Conservation (phyloP, 768 basidiomycete species). For the Leucocoprinus sp. region DNA sequence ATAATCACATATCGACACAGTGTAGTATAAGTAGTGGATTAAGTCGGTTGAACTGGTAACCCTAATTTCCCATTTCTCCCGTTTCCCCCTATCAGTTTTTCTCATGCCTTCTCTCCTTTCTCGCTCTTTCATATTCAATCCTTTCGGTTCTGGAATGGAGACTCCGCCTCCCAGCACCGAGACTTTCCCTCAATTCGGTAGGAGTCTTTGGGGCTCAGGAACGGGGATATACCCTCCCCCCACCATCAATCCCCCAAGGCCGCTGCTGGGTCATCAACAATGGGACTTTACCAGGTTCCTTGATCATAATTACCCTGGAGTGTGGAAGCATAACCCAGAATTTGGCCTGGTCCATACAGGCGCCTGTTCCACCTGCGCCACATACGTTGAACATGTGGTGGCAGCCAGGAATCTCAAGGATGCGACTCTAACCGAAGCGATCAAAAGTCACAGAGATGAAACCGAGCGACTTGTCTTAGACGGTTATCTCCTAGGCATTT, state of each 20-base stretch:
- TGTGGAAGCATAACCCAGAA: constrained; percentile 3
- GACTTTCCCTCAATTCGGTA: background rate
- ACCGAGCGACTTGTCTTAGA: constrained; percentile 6
- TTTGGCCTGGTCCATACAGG: constrained; percentile 5
- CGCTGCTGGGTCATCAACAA: background rate
- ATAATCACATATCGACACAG: background rate
- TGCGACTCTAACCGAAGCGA: background rate
- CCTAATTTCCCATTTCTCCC: background rate
- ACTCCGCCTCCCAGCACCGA: constrained; percentile 1
- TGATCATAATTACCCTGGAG: background rate
- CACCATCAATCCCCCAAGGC: background rate
- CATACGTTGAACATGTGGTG: constrained; percentile 3
- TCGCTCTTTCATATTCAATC: constrained; percentile 1
- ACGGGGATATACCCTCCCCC: background rate
- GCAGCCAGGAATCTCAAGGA: constrained; percentile 1
- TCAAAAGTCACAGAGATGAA: background rate
- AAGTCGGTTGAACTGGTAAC: constrained; percentile 4
- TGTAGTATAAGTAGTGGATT: constrained; percentile 5
- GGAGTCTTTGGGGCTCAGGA: too few species aligned
- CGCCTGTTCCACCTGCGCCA: constrained; percentile 1
- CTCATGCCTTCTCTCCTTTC: background rate
- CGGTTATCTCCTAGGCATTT: constrained; percentile 5
- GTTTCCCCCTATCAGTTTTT: background rate
- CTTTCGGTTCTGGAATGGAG: constrained; percentile 3
- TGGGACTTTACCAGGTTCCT: background rate